Percentiles rank a stretch among this genome's conserved stretches.
Conservation (phyloP, 371 early-diverging fungal genomes). For the Haplosporangium sp. region DNA sequence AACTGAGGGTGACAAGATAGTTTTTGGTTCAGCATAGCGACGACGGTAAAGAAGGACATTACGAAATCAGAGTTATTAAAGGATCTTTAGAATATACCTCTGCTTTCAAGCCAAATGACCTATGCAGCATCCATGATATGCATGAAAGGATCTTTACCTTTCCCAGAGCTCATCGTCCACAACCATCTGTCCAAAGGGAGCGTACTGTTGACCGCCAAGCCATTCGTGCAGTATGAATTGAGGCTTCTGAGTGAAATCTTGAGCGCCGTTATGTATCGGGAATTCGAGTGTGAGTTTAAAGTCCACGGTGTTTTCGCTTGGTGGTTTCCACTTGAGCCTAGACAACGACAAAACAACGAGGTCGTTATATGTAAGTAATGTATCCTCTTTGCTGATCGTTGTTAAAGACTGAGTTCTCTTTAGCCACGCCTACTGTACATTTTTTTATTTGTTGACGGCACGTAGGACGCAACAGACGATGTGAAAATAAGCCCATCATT, state of each 20-base stretch:
- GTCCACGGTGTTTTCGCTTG: slow-evolving; percentile 97
- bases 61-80: not conserved
- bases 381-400: not conserved
- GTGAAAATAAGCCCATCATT: slow-evolving; percentile 99
- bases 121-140: too few species aligned
- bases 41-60: not conserved
- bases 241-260: slow-evolving; percentile 57
- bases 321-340: slow-evolving; percentile 99
- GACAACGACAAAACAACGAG: not conserved
- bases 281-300: slow-evolving; percentile 74
- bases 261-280: slow-evolving; percentile 32
- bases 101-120: not conserved
- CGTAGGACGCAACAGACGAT: slow-evolving; percentile 85
- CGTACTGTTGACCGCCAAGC: slow-evolving; percentile 67
- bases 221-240: slow-evolving; percentile 66
- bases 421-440: slow-evolving; percentile 65
- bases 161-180: slow-evolving; percentile 73
- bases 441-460: slow-evolving; percentile 84
- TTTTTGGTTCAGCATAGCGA: too few species aligned
- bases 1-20: slow-evolving; percentile 8
- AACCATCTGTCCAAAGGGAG: slow-evolving; percentile 65
- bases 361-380: not conserved
- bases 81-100: not conserved
- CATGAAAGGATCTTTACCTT: slow-evolving; percentile 17
- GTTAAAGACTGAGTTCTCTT: not conserved